Evolutionary conservation across 306 rosid species (phyloP), one percentile per base, ranked within the genome.

Genomic region (Rosa chinensis): DNA sequence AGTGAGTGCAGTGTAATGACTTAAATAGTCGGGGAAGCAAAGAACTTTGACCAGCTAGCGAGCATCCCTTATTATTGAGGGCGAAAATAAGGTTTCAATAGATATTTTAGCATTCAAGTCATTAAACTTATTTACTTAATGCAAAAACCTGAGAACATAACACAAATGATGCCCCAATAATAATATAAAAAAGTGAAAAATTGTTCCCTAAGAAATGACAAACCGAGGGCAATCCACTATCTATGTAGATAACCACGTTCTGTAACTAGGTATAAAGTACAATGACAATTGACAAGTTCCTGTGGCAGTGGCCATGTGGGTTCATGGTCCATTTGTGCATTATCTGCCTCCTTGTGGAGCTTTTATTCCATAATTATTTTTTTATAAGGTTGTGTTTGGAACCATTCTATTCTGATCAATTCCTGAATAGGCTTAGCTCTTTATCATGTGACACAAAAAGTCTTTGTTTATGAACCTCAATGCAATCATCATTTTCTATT

Each of bases 261-360:
- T 35, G 7, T 12, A 37, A 32, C 71, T 14, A 39, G 23, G 47
- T 17, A 66, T 32, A 64, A 8, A 8, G 18, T 32, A 32, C 3
- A 32, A 32, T 32, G 32, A 32, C 43, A 39, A 4, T 4, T 4
- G 14, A 42, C 13, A 39, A 35, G 44, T 39, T 66, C 47, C 45
- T 68, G n/a, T n/a, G 70, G 70, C 43, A 68, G 17, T 42, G 73
- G 20, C 73, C 67, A 74, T 21, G 77, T 56, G 68, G 53, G 42
- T 63, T 58, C n/a, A 67, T 43, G 70, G 43, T 74, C 69, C 69
- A 28, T 17, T 14, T 47, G 43, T 23, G 25, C 39, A 16, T n/a
- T n/a, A 58, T 68, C 40, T 40, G 39, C 68, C 53, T 55, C 66
- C 49, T 6, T 20, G 50, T 55, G 77, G 52, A 74, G 52, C 53